Base-by-base conservation (phyloP, 805 yeast species). In the Lipomyces sp. region DNA sequence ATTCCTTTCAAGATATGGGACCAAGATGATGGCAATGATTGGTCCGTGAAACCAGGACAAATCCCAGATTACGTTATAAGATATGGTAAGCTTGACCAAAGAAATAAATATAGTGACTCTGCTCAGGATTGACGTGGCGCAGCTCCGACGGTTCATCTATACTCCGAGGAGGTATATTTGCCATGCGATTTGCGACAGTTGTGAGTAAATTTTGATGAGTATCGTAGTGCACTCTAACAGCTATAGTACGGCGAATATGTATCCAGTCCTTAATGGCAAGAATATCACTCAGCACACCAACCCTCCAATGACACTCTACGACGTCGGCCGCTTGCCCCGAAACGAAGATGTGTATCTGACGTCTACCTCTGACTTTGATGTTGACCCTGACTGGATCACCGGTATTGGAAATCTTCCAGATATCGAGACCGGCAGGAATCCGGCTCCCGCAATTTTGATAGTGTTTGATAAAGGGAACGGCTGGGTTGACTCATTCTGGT, bases 401-500 rank as follows among this genome's bases (percentile, higher is more conserved):
- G 97, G 97, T 0, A 73, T 72, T 33, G 75, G 80, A 30, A 89
- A 89, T 73, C 80, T 82, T 62, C 98, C 98, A 1, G 86, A 85
- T 60, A 78, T 88, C 53, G 83, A 86, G 62, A 86, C 87, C 35
- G 98, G 97, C 0, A 83, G 83, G 63, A 87, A 91, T 33, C 79
- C 87, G 70, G 97, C 96, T 0, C 96, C 97, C 0, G 93, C 96
- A 0, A 83, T 88, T 0, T 77, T 93, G 37, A 83, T 94, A 32
- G 93, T 91, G 0, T 93, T 90, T 0, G 98, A 94, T 74, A 93
- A 92, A 75, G 97, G 97, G 1, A 89, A 92, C 72, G 97, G 97
- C 2, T 88, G 95, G 91, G 90, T 93, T 0, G 99, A 94, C 76
- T 91, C 98, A 0, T 94, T 85, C 76, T 94, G 98, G 98, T 95